Evolutionary conservation across 306 rosid species (phyloP), one percentile per base, ranked within the genome.

Genomic region (Argentina anserina): DNA sequence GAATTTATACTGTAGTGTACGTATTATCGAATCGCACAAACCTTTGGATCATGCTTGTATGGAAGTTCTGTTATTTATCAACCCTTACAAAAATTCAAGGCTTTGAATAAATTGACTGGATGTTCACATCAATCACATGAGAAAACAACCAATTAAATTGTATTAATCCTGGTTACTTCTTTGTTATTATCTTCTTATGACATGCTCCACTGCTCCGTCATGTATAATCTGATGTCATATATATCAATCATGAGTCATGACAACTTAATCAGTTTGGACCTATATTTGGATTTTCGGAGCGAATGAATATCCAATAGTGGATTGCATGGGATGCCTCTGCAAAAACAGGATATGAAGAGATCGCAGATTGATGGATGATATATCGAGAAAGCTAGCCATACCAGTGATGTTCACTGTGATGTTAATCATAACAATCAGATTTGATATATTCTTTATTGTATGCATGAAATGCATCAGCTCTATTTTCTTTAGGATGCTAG

Each of bases 311-410:
- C 18, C 33, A 25, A 53, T 15, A 55, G 25, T 4, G 33, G 17
- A 55, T 3, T 55, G 62, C 62, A 55, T 55, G 62, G 62, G 62
- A 55, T 55, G 34, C 62, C 62, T 25, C 62, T 55, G 62, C 62
- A 25, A 55, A 26, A 15, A 28, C 34, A 53, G 26, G 62, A 55
- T 25, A 55, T 25, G 33, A 25, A 26, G 62, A 11, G 6, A 53
- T n/a, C n/a, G 31, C 15, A 55, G 18, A 55, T 25, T 55, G 62
- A 55, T 55, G 62, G 62, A 15, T 55, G 62, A n/a, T n/a, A n/a
- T n/a, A n/a, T n/a, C n/a, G n/a, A 55, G 7, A 55, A 12, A 55
- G 15, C 1, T 33, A 49, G 55, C 21, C 2, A 18, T 8, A 52
- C 21, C 26, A 50, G 28, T n/a, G 26, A 53, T 9, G 3, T 53